These are phyloP conservation scores for Rhizomucor miehei DNA, from an alignment of 371 early-diverging fungal species.

Conservation along the genomic window DNA sequence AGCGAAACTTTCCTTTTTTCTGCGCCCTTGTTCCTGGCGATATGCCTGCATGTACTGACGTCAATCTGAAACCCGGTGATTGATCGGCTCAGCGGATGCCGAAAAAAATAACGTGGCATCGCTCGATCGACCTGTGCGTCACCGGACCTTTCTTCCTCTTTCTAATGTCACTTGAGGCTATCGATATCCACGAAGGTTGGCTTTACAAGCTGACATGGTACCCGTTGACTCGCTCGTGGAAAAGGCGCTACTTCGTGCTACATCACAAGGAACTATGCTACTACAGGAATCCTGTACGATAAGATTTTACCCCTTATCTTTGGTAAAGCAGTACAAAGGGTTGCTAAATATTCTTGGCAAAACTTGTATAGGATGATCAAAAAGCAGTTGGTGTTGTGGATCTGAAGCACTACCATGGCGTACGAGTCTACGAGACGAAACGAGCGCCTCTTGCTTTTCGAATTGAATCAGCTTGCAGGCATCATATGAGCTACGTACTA, in stretches of 20 bases:
- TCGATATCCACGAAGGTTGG: slow-evolving; percentile 14
- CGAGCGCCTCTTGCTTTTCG: slow-evolving; percentile 13
- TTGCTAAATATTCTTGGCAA: no score
- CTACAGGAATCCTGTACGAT: slow-evolving; percentile 19
- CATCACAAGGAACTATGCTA: slow-evolving; percentile 18
- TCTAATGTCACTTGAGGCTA: no score
- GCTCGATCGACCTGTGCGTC: neutral
- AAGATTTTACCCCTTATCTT: neutral
- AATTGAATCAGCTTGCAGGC: slow-evolving; percentile 14
- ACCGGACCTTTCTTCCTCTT: neutral
- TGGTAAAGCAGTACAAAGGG: slow-evolving; percentile 1
- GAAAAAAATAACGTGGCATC: no score
- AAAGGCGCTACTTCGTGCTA: slow-evolving; percentile 19
- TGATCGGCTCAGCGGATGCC: no score
- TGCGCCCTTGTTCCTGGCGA: no score
- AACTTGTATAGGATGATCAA: slow-evolving; percentile 15
- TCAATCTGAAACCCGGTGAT: no score
- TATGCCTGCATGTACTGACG: no score
- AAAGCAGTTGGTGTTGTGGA: slow-evolving; percentile 18
- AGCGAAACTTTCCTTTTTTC: no score
- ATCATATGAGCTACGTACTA: slow-evolving; percentile 14
- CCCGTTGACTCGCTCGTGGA: slow-evolving; percentile 14
- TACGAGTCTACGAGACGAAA: slow-evolving; percentile 5
- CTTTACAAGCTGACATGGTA: slow-evolving; percentile 14
- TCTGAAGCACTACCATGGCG: slow-evolving; percentile 14